Conservation (phyloP, 78 protist species). For the Acrasis kona region DNA sequence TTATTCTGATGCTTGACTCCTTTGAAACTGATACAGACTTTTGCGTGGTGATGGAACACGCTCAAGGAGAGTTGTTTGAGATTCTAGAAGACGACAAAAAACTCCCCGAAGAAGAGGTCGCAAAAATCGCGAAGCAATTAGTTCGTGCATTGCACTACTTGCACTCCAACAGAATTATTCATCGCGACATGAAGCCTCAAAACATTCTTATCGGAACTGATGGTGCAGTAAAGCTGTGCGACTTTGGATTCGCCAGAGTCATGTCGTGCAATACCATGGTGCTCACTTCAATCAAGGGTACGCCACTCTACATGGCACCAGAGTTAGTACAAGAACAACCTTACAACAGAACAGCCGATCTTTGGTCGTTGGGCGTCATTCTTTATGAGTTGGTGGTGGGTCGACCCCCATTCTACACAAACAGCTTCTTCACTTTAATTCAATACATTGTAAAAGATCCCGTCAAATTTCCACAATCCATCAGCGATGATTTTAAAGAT, state of each 20-base stretch:
- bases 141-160: conserved; percentile 63
- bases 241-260: conserved; percentile 78
- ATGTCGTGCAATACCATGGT: conserved; percentile 41
- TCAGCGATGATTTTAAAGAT: conserved; percentile 5
- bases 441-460: conserved; percentile 43
- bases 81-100: conserved; percentile 53
- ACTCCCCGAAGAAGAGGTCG: conserved; percentile 60
- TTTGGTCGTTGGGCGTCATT: conserved; percentile 88
- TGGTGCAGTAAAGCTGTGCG: conserved; percentile 63
- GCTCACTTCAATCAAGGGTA: conserved; percentile 81
- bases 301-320: conserved; percentile 91
- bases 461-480: conserved; percentile 44
- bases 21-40: conserved; percentile 64
- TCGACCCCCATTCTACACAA: conserved; percentile 78
- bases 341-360: conserved; percentile 79
- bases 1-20: conserved; percentile 59
- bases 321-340: conserved; percentile 83
- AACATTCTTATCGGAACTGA: conserved; percentile 68
- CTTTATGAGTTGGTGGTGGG: conserved; percentile 77
- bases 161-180: conserved; percentile 70
- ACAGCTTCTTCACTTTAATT: conserved; percentile 57
- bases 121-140: conserved; percentile 59
- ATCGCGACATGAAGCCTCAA: conserved; percentile 87
- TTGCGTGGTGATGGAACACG: conserved; percentile 21
- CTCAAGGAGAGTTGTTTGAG: conserved; percentile 64